Conservation (phyloP, 306 rosid genomes). For the Cucumis hystrix region DNA sequence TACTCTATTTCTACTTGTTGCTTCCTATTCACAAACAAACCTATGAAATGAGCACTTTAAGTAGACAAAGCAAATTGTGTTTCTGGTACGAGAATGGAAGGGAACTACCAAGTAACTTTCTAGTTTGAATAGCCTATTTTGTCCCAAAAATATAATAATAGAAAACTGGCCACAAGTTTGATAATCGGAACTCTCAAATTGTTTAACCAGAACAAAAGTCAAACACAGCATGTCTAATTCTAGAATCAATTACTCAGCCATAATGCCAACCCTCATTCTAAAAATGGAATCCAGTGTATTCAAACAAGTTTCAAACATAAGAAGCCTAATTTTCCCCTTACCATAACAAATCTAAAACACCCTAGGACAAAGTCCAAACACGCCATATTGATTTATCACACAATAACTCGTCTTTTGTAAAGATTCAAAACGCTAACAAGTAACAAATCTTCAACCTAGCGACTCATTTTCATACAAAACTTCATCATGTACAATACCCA, state of each 20-base stretch:
- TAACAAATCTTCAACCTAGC: neutral
- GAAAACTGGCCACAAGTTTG: neutral
- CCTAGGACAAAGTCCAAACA: neutral
- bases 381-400: neutral
- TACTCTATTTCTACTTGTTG: neutral
- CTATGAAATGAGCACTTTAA: neutral
- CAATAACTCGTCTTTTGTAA: neutral
- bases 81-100: no score
- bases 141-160: neutral
- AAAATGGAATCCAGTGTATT: neutral
- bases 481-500: neutral
- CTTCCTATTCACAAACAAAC: neutral
- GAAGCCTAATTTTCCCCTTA: neutral
- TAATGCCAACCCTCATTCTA: neutral
- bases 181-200: neutral
- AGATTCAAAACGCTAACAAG: neutral
- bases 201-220: neutral
- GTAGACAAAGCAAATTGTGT: neutral
- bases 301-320: neutral
- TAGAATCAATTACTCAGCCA: neutral
- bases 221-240: neutral
- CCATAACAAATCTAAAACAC: neutral
- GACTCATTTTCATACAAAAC: neutral
- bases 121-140: neutral
- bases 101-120: neutral